Conservation (phyloP, 179 eudicot genomes). For the Spergularia azorica region DNA sequence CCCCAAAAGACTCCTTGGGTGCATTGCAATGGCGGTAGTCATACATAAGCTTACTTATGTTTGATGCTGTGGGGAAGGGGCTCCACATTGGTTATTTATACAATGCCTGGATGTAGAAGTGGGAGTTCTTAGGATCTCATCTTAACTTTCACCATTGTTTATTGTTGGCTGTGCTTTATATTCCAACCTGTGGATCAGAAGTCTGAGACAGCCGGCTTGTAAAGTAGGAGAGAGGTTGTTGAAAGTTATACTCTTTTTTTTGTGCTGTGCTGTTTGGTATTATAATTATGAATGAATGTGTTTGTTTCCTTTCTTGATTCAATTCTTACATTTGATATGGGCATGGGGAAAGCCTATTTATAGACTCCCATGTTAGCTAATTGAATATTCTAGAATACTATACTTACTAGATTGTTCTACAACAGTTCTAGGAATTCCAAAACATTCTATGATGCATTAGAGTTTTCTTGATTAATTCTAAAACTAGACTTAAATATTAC, state of each 20-base stretch:
- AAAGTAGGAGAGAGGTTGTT: not conserved
- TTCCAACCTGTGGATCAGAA: not conserved
- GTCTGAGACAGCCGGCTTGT: not conserved
- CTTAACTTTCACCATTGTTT: too few species aligned
- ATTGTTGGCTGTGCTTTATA: not conserved
- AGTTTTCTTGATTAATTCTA: too few species aligned
- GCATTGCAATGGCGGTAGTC: not conserved
- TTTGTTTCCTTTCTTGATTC: not conserved
- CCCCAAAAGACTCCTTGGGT: not conserved
- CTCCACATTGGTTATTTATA: not conserved
- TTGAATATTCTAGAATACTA: too few species aligned
- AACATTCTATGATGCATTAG: too few species aligned
- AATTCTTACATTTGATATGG: too few species aligned
- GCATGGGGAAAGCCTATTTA: too few species aligned
- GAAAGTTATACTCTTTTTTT: not conserved
- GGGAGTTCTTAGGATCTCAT: not conserved
- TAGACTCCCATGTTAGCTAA: too few species aligned
- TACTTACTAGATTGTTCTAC: too few species aligned
- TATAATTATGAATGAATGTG: not conserved
- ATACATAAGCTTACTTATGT: not conserved
- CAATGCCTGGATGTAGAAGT: not conserved
- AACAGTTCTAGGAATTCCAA: too few species aligned
- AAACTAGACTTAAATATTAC: not conserved
- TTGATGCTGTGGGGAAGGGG: not conserved
- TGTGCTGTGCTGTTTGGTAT: constrained; percentile 7